Conservation (phyloP, 139 green algal species). For the Volvox reticuliferus region DNA sequence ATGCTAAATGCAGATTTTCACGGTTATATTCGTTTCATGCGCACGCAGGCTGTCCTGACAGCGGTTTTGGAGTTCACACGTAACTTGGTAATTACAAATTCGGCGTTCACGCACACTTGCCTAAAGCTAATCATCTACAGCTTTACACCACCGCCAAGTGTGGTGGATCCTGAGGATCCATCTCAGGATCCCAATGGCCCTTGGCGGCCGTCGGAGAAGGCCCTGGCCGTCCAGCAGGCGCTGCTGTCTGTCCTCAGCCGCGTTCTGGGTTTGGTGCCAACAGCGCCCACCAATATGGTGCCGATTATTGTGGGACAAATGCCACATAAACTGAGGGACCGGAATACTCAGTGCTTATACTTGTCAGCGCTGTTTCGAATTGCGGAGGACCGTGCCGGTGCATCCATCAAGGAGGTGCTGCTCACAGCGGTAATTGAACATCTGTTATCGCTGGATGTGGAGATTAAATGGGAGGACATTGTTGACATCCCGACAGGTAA, state of each 20-base stretch:
- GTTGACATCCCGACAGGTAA: conserved; percentile 69
- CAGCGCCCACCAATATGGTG: conserved; percentile 68
- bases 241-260: conserved; percentile 62
- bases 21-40: background rate
- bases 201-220: conserved; percentile 62
- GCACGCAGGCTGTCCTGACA: conserved; percentile 60
- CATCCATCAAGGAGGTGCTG: conserved; percentile 72
- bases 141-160: conserved; percentile 67
- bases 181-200: conserved; percentile 39
- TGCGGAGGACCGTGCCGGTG: conserved; percentile 67
- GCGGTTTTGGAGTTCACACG: conserved; percentile 72
- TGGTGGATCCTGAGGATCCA: conserved; percentile 17
- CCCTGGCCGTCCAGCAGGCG: conserved; percentile 61
- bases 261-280: conserved; percentile 82
- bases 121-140: conserved; percentile 77
- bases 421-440: conserved; percentile 80
- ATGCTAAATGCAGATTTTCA: too few species aligned
- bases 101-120: conserved; percentile 73
- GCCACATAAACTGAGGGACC: conserved; percentile 79
- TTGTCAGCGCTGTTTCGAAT: conserved; percentile 73
- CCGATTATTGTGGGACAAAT: conserved; percentile 69
- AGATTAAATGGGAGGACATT: conserved; percentile 95
- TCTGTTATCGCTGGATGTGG: conserved; percentile 84
- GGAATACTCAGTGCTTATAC: conserved; percentile 82
- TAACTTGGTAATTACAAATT: conserved; percentile 76